phyloP scores from a whole-genome alignment of 345 rosid genomes.

The Camelina laxa region DNA sequence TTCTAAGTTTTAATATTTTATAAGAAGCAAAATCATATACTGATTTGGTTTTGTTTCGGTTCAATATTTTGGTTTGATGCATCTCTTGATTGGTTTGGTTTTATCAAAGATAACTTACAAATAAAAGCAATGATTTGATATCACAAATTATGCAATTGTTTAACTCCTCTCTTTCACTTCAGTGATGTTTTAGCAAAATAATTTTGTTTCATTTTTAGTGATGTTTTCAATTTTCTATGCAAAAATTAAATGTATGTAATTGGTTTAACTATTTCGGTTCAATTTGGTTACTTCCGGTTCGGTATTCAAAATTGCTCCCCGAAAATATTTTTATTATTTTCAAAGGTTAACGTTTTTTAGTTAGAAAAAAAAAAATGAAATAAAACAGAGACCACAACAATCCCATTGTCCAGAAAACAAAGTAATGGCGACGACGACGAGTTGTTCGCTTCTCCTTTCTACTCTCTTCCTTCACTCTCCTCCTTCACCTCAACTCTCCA shows the following conservation, averaged over 20 bases:
- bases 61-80: not conserved
- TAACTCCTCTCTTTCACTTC: too few relatives aligned
- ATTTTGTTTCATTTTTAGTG: too few relatives aligned
- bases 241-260: too few relatives aligned
- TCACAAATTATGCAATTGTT: too few relatives aligned
- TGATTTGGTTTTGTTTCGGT: not conserved
- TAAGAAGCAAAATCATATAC: too few relatives aligned
- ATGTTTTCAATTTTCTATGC: too few relatives aligned
- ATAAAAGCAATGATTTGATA: too few relatives aligned
- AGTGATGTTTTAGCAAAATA: too few relatives aligned
- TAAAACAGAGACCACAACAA: conserved; percentile 48
- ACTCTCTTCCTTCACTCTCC: conserved; percentile 50
- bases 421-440: conserved; percentile 58
- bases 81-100: not conserved
- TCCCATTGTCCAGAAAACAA: conserved; percentile 33
- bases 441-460: conserved; percentile 55
- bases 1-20: too few relatives aligned
- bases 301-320: not conserved
- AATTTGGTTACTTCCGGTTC: not conserved
- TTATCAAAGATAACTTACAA: not conserved
- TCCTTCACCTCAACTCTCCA: conserved; percentile 38
- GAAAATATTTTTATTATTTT: not conserved
- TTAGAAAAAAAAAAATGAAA: not conserved
- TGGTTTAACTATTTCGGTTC: not conserved
- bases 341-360: not conserved